These are phyloP conservation scores for Beauveria sp. DNA, from an alignment of 2,329 filamentous ascomycete genomes.

Conservation along the genomic window DNA sequence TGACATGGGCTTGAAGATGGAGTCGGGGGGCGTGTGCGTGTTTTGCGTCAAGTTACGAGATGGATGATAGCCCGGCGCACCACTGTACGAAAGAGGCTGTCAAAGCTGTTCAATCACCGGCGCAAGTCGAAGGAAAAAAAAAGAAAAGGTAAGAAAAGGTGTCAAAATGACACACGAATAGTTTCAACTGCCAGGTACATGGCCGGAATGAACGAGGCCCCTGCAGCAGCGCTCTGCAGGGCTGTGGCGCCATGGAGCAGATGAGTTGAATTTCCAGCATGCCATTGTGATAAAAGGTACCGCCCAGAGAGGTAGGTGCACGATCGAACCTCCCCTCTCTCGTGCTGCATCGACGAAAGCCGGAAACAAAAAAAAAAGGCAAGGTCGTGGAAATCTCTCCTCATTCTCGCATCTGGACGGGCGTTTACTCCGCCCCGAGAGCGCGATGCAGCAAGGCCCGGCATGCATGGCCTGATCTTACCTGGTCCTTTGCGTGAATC, in stretches of 20 bases:
- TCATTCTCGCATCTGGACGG: not conserved
- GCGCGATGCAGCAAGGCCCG: not conserved
- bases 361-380: not conserved
- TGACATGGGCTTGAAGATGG: not conserved
- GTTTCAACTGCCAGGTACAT: not conserved
- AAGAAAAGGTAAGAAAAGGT: not conserved
- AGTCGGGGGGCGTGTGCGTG: not conserved
- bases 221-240: not conserved
- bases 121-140: not conserved
- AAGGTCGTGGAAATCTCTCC: not conserved
- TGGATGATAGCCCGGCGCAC: not conserved
- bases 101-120: not conserved
- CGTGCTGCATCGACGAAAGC: not conserved
- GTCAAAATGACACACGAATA: not conserved
- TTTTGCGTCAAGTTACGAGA: not conserved
- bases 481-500: not conserved
- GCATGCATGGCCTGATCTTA: slow-evolving; percentile 9
- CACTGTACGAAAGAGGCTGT: not conserved
- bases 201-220: not conserved
- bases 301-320: not conserved
- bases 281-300: not conserved
- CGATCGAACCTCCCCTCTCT: not conserved
- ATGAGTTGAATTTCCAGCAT: not conserved
- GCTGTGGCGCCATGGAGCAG: not conserved
- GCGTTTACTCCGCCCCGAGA: not conserved